Evolutionary conservation across 2,329 filamentous ascomycete genomes (phyloP), one percentile per base, ranked within the genome.

Genomic region (Cordyceps cateniannulata): DNA sequence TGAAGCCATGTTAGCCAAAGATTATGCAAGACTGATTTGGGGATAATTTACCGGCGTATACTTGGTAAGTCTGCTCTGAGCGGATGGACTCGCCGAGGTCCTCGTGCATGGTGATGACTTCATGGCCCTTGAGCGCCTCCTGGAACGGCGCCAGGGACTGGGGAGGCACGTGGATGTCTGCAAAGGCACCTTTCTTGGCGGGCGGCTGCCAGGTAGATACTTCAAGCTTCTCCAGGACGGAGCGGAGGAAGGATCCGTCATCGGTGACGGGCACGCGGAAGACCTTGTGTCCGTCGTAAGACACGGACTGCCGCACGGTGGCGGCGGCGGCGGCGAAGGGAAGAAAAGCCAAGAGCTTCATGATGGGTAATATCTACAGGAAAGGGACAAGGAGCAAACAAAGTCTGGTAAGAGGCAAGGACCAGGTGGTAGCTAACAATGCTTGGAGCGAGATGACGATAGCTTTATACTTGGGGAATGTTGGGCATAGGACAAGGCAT

Each of bases 241-340:
- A 62, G 62, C 71, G 70, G 55, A 78, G 65, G 22, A 66, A 66
- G 18, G 35, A 16, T 45, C 58, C 61, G 53, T 74, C 65, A 48
- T 71, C 63, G 20, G 70, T 69, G 40, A 75, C 72, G 8, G 73
- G 67, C n/a, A 79, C 66, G 22, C 76, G 75, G 56, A 76, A 73
- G n/a, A 77, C 77, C 63, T 78, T 77, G 69, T 75, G 77, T 4
- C 77, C 77, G 58, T 75, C 69, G 61, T 80, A 81, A 0, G 72
- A 73, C 5, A 75, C 68, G 10, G 40, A 7, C 38, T 61, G 57
- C 5, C 60, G 60, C 32, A 60, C 6, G n/a, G 59, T 63, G 20
- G 64, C 60, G 25, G 63, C 53, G 20, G 53, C 60, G 16, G 54
- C 44, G 5, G 54, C 54, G 22, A 57, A 24, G n/a, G 54, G 54